Evolutionary conservation across 495 filamentous ascomycete species (phyloP), one percentile per base, ranked within the genome.

Genomic region (Tetracladium setigerum): DNA sequence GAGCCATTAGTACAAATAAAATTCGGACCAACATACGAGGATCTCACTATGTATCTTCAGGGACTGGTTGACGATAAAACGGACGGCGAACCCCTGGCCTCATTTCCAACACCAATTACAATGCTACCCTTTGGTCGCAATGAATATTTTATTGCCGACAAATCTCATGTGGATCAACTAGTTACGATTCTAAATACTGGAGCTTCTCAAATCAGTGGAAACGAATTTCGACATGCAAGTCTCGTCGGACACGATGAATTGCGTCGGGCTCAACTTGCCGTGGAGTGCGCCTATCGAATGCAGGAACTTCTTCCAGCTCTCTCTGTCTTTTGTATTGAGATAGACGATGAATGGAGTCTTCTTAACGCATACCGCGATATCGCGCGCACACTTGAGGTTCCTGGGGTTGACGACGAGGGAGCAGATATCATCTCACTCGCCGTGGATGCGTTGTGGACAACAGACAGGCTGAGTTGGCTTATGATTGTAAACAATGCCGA

Each of bases 221-320:
- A 48, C 27, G 34, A 37, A 13, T 46, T 14, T 46, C 32, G 24
- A 22, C 32, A 17, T 37, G 32, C 62, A 7, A 62, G 66, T 0
- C 35, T 78, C 2, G 45, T 52, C 30, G 73, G 74, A 0, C 59
- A 75, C 2, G 72, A 69, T 0, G 73, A 71, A 1, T 53, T 72
- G 1, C 70, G 70, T 0, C 77, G 76, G 47, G 72, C 74, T 13
- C 52, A 74, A 44, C 55, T 79, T 18, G 67, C 63, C 1, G 16
- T 60, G n/a, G 45, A 60, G 13, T 53, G 51, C 13, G 59, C 55
- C 30, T 58, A 62, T 44, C 27, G 44, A 36, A 57, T 53, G 41
- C 40, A 47, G 43, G 43, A 50, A 24, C 46, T 51, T 24, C 14
- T 52, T 33, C 50, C 49, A 10, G n/a, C 39, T 2, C 56, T 49